phyloP scores from a whole-genome alignment of 73 alveolate species.

The Tetrahymena thermophila region DNA sequence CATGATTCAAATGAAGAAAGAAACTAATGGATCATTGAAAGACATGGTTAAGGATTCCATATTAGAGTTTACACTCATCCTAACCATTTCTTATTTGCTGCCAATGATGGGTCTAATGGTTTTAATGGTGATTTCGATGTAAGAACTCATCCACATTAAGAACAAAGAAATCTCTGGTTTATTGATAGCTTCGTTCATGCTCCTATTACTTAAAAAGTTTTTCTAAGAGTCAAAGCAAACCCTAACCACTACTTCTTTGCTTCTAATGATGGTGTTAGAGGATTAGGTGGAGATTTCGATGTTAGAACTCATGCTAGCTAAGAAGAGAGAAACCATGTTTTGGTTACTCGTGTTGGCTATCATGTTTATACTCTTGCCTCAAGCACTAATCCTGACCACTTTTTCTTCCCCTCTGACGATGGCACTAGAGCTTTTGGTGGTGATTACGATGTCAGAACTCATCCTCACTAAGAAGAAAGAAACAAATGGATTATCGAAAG shows the following conservation, averaged over 20 bases:
- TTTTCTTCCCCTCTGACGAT: no score
- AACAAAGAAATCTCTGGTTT: neutral
- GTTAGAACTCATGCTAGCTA: neutral
- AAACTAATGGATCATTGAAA: constrained; percentile 29
- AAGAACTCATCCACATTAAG: neutral
- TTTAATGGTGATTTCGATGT: constrained; percentile 12
- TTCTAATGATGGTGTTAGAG: constrained; percentile 16
- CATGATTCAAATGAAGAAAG: constrained; percentile 20
- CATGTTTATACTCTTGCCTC: no score
- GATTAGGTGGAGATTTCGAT: constrained; percentile 9
- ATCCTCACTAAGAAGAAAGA: no score
- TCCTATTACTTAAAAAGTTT: constrained; percentile 1
- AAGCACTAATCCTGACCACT: no score
- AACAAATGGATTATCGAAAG: no score
- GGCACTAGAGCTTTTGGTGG: no score
- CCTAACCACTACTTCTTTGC: constrained; percentile 13
- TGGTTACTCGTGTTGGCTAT: no score
- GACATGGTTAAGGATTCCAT: constrained; percentile 1
- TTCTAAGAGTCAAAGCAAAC: neutral
- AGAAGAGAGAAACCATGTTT: no score
- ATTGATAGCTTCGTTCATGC: constrained; percentile 1
- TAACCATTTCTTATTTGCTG: neutral
- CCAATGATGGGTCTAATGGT: neutral
- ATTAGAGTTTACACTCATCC: neutral
- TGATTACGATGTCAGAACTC: no score